Conservation (phyloP, 2,329 filamentous ascomycete species). For the Venturia pyrina region DNA sequence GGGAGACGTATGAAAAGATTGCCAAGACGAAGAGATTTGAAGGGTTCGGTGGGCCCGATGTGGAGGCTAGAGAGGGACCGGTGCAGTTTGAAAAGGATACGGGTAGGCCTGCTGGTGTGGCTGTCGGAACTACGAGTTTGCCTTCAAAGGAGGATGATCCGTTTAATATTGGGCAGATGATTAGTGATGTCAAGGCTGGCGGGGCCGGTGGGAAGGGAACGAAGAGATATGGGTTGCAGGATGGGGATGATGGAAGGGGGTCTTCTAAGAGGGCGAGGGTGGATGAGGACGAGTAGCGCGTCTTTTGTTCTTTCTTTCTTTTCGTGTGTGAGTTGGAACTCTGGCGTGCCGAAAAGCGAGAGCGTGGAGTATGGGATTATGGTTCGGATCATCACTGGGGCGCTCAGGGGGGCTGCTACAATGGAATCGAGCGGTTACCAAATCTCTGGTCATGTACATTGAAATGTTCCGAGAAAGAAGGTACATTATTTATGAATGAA, state of each 20-base stretch:
- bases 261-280: slow-evolving; percentile 63
- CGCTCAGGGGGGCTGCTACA: not conserved
- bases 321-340: not conserved
- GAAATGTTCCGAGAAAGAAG: not conserved
- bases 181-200: slow-evolving; percentile 63
- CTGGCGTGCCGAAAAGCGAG: not conserved
- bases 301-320: too few relatives aligned
- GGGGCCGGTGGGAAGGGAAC: slow-evolving; percentile 46
- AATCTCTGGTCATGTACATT: not conserved
- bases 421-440: not conserved
- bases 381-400: not conserved
- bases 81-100: slow-evolving; percentile 93
- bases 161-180: slow-evolving; percentile 90
- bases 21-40: slow-evolving; percentile 77
- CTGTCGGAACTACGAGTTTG: not conserved
- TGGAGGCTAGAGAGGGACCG: slow-evolving; percentile 74
- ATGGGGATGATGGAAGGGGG: slow-evolving; percentile 42
- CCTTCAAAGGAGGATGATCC: slow-evolving; percentile 49
- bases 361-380: not conserved
- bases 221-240: slow-evolving; percentile 68
- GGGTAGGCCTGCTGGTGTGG: slow-evolving; percentile 21
- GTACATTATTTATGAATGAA: not conserved
- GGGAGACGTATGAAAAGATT: slow-evolving; percentile 76
- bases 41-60: slow-evolving; percentile 78
- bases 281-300: slow-evolving; percentile 32